Conservation (phyloP, 805 yeast species). For the Monosporozyma servazzii region DNA sequence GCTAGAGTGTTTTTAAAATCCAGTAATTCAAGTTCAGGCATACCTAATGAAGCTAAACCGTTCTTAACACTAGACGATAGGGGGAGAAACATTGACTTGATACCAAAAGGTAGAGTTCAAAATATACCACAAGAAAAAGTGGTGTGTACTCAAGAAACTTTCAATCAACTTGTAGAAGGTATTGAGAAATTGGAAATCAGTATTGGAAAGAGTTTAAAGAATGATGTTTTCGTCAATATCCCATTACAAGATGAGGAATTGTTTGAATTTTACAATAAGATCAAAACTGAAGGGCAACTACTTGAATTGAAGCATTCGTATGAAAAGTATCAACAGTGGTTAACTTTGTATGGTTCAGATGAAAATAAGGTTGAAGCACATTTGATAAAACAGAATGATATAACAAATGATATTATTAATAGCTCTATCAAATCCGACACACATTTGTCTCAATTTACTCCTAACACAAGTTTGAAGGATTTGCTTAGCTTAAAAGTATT, state of each 20-base stretch:
- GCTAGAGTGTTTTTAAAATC: not conserved
- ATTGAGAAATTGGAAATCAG: not conserved
- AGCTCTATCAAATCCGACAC: not conserved
- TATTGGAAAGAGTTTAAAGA: not conserved
- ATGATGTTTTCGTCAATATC: slow-evolving; percentile 13
- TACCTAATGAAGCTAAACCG: not conserved
- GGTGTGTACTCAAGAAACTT: not conserved
- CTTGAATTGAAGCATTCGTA: slow-evolving; percentile 14
- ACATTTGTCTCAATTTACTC: not conserved
- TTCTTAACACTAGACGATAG: no score
- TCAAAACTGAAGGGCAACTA: slow-evolving; percentile 12
- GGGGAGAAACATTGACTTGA: not conserved
- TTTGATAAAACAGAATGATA: not conserved
- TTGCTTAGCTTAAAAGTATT: not conserved
- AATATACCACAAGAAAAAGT: not conserved
- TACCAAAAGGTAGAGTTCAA: not conserved
- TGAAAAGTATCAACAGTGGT: slow-evolving; percentile 11
- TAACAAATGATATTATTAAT: not conserved
- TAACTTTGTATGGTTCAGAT: slow-evolving; percentile 8
- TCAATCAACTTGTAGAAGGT: not conserved
- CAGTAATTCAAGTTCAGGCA: not conserved
- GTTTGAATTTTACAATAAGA: slow-evolving; percentile 19
- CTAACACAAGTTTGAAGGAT: not conserved
- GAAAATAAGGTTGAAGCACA: slow-evolving; percentile 3
- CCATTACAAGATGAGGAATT: slow-evolving; percentile 13